phyloP scores from a whole-genome alignment of 2,329 filamentous ascomycete species.

The Fusarium austroafricanum region DNA sequence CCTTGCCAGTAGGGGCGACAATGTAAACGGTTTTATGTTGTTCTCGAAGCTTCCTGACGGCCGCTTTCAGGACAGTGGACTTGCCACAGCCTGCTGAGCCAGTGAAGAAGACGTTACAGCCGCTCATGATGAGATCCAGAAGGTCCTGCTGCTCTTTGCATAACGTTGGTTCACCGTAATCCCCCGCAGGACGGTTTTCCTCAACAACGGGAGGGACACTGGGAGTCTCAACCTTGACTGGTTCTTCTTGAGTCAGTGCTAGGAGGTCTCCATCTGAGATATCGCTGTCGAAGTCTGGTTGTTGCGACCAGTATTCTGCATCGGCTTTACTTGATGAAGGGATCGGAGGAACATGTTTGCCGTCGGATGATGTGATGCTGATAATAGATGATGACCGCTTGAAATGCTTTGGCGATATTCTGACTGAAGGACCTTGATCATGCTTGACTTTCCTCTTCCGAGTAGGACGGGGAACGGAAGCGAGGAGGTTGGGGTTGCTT shows the following conservation, averaged over 20 bases:
- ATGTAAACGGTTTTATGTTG: constrained; percentile 56
- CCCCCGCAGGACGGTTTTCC: background rate
- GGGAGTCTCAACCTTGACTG: background rate
- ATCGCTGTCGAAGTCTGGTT: background rate
- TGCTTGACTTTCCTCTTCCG: background rate
- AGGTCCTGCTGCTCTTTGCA: constrained; percentile 43
- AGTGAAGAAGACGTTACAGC: constrained; percentile 72
- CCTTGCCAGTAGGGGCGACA: constrained; percentile 69
- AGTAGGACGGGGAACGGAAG: no score
- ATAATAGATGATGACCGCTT: background rate
- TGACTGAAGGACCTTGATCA: background rate
- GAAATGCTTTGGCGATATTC: background rate
- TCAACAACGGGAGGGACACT: background rate
- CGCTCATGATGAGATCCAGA: constrained; percentile 59
- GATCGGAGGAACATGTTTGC: background rate
- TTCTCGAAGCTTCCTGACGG: constrained; percentile 21
- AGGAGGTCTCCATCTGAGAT: background rate
- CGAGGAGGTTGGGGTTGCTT: background rate
- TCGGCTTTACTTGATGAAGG: background rate
- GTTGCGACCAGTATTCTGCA: background rate
- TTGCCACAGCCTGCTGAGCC: constrained; percentile 66
- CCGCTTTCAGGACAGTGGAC: constrained; percentile 44
- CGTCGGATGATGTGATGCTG: background rate
- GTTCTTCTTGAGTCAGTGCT: background rate
- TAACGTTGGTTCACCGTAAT: background rate